Evolutionary conservation across 331 rosid genomes (phyloP).

Genomic region (Pyrus hybrid): DNA sequence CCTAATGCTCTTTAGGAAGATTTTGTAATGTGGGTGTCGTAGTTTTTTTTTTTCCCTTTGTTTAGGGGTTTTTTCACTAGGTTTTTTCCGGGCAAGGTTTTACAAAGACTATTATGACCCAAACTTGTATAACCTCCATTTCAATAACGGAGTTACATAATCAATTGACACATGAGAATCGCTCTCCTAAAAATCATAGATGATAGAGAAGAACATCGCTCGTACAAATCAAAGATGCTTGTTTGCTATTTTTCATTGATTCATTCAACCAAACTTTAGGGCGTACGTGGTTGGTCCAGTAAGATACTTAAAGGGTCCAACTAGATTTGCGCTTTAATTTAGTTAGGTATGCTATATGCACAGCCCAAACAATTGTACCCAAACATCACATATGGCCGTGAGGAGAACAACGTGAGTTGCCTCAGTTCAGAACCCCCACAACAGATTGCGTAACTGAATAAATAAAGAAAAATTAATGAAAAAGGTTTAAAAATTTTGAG

Average conservation of each 20-base stretch:
- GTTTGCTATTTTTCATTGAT: background rate
- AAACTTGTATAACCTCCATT: no score
- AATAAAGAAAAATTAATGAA: background rate
- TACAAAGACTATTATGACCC: no score
- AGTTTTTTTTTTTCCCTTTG: no score
- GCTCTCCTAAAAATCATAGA: no score
- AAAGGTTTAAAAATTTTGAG: no score
- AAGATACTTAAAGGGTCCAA: background rate
- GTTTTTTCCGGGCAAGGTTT: no score
- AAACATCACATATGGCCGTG: background rate
- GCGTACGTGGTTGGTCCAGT: background rate
- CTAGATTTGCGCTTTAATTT: background rate
- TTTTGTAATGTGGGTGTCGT: no score
- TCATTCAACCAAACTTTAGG: background rate
- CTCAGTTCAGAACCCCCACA: background rate
- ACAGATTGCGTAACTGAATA: background rate
- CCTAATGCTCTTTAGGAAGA: no score
- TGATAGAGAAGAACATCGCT: background rate
- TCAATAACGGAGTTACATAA: no score
- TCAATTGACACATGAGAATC: no score
- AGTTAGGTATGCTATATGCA: background rate
- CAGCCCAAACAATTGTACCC: background rate
- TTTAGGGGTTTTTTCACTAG: no score
- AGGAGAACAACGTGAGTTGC: background rate
- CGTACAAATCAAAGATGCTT: background rate